phyloP scores from a whole-genome alignment of 108 stramenopile genomes.

The Cyclotella baltica region DNA sequence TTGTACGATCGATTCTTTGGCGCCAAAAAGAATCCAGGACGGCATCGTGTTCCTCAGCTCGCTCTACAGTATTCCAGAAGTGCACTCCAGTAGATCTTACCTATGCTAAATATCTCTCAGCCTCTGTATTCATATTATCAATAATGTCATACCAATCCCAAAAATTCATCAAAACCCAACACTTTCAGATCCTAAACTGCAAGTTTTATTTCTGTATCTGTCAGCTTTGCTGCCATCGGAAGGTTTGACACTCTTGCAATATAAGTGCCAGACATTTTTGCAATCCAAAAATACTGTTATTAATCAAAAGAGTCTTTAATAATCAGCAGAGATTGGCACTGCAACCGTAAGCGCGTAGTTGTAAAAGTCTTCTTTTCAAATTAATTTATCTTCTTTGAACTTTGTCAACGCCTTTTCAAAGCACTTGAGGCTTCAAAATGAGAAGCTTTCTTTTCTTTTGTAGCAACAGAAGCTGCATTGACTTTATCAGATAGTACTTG shows the following conservation, averaged over 20 bases:
- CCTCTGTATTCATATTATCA: not conserved
- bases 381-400: not conserved
- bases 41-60: too few species aligned
- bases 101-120: not conserved
- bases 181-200: not conserved
- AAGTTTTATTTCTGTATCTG: not conserved
- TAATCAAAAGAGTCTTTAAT: not conserved
- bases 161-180: constrained; percentile 6
- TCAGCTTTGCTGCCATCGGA: not conserved
- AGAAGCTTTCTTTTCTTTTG: not conserved
- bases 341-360: not conserved
- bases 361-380: not conserved
- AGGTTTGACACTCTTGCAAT: not conserved
- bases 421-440: not conserved
- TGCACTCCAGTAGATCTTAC: not conserved
- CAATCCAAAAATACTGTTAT: not conserved
- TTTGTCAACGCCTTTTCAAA: too few species aligned
- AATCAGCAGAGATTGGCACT: not conserved
- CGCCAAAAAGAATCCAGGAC: too few species aligned
- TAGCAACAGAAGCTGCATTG: not conserved
- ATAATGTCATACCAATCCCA: not conserved
- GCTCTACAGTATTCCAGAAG: too few species aligned
- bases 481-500: not conserved
- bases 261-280: not conserved
- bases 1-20: too few species aligned